These are phyloP conservation scores for Chamaenerion angustifolium DNA, from an alignment of 345 rosid genomes.

Conservation along the genomic window DNA sequence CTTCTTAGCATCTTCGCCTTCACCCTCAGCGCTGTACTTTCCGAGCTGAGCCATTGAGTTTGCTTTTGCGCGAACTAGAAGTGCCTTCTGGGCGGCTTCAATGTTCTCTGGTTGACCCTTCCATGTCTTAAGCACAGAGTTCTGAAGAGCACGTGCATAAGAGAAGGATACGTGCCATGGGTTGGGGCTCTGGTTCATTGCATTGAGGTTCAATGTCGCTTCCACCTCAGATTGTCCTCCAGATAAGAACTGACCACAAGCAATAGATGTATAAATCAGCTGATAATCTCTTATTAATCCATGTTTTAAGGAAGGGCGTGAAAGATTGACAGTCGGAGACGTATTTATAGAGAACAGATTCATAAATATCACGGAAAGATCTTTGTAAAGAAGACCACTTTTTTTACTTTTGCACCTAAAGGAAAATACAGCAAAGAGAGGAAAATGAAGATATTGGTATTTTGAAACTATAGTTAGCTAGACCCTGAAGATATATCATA, in stretches of 20 bases:
- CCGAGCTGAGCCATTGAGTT: conserved; percentile 4
- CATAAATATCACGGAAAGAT: neutral
- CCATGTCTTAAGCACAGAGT: conserved; percentile 92
- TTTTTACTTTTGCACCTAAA: neutral
- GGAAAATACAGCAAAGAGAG: too few relatives aligned
- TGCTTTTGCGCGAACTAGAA: neutral
- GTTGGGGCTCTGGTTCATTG: conserved; percentile 85
- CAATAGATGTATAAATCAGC: neutral
- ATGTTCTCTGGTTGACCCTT: conserved; percentile 8
- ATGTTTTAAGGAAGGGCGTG: too few relatives aligned
- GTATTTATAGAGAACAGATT: neutral
- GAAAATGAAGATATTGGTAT: too few relatives aligned
- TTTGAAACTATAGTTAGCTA: too few relatives aligned
- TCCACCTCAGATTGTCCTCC: conserved; percentile 99
- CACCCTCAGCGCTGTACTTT: neutral
- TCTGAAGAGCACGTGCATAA: conserved; percentile 90
- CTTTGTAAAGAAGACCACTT: neutral
- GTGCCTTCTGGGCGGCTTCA: conserved; percentile 2
- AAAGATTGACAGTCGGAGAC: too few relatives aligned
- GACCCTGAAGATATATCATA: too few relatives aligned
- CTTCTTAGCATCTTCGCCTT: neutral
- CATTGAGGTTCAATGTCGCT: conserved; percentile 90
- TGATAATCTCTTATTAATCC: too few relatives aligned
- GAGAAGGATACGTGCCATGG: conserved; percentile 98
- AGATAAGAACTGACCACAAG: conserved; percentile 68